phyloP scores from a whole-genome alignment of 768 basidiomycete species.

The Pleurotus citrinopileatus region DNA sequence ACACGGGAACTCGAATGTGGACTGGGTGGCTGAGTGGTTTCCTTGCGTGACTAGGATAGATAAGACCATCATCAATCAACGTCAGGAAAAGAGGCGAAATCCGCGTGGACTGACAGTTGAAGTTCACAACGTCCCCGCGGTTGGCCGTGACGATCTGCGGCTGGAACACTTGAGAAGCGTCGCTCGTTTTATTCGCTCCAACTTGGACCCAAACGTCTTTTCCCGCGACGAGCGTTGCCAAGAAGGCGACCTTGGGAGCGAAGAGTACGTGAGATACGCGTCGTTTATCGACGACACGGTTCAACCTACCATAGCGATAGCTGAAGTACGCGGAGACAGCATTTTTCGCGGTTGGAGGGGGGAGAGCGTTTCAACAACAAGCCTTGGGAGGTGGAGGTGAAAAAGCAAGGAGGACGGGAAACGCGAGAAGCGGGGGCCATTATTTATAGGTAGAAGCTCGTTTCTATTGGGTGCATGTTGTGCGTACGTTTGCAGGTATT shows the following conservation, averaged over 20 bases:
- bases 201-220: constrained; percentile 43
- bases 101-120: constrained; percentile 45
- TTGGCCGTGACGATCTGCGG: constrained; percentile 42
- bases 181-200: constrained; percentile 40
- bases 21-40: constrained; percentile 55
- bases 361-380: neutral
- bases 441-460: constrained; percentile 4
- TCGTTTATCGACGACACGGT: neutral
- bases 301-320: neutral
- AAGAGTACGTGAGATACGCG: neutral
- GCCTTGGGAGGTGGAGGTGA: neutral
- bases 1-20: constrained; percentile 54
- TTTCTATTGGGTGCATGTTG: neutral
- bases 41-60: constrained; percentile 40
- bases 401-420: neutral
- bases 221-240: constrained; percentile 25
- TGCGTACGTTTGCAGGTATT: neutral
- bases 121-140: constrained; percentile 47
- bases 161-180: constrained; percentile 43
- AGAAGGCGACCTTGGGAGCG: constrained; percentile 11
- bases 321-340: neutral
- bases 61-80: too few species aligned
- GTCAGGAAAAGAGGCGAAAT: neutral
- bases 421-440: neutral
- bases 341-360: neutral